Base-by-base conservation (phyloP, 2,329 filamentous ascomycete genomes). In the Trichoderma endophyticum region DNA sequence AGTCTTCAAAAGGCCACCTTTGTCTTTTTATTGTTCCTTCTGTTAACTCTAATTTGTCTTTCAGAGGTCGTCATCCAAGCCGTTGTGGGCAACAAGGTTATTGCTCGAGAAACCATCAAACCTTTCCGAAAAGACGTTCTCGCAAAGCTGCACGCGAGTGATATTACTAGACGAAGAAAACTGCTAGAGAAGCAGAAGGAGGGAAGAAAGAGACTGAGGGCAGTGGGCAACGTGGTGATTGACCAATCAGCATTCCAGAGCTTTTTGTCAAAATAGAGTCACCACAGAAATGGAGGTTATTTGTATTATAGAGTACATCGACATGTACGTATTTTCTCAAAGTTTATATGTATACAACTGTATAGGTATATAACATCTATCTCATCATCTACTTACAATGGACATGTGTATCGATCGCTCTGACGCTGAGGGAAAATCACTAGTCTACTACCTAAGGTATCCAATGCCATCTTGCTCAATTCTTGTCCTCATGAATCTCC, bases 161-260 rank as follows among this genome's bases (percentile, higher is more conserved):
- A 99, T 83, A 89, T 97, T 18, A 90, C 90, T 4, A 86, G 96
- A 72, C 88, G 95, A 48, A 88, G 90, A 78, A 99, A 99, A 82
- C 82, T 99, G 75, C 83, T 99, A 12, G 95, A 98, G 83, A 97
- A 95, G 86, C 96, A 99, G 82, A 99, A 99, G 84, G 95, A 95
- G 75, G 96, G 96, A 0, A 88, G 94, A 71, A 98, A 97, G 88
- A 92, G 92, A 81, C 83, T 99, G 72, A 89, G 93, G 72, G 88
- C 92, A 1, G 91, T 95, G 6, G 93, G 96, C 0, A 97, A 97
- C 79, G 95, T 99, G 1, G 88, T 94, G n/a, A 98, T 99, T 80
- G 95, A 98, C 73, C 94, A 98, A 77, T 92, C 94, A 76, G 94
- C 95, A 3, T 99, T 98, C 80, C 96, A 99, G 82, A 93, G 90